phyloP scores from a whole-genome alignment of 805 yeast species.

The Yamadazyma paraphyllophila region DNA sequence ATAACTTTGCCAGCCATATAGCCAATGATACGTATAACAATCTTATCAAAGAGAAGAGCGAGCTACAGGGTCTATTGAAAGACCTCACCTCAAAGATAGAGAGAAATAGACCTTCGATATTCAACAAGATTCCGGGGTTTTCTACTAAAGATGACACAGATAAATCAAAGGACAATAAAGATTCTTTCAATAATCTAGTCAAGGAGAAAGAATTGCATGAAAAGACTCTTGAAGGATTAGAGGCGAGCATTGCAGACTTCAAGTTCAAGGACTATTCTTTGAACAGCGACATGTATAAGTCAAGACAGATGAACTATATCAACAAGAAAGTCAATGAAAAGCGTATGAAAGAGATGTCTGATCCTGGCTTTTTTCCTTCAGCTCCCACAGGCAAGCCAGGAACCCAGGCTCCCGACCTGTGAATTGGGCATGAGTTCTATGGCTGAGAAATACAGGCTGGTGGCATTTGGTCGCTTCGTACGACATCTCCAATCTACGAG shows the following conservation, averaged over 20 bases:
- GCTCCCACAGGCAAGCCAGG: constrained; percentile 15
- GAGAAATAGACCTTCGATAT: constrained; percentile 30
- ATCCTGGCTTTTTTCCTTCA: constrained; percentile 42
- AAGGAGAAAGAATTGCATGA: constrained; percentile 18
- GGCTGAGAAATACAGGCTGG: too few species aligned
- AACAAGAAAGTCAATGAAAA: constrained; percentile 32
- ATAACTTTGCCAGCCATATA: constrained; percentile 41
- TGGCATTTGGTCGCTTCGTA: too few species aligned
- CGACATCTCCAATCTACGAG: too few species aligned
- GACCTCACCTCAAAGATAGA: constrained; percentile 24
- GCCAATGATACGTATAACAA: constrained; percentile 35
- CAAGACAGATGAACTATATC: constrained; percentile 34
- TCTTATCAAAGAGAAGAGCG: constrained; percentile 21
- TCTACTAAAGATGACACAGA: constrained; percentile 16
- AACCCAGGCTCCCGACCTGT: not conserved
- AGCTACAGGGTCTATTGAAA: constrained; percentile 18
- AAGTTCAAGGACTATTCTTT: constrained; percentile 39
- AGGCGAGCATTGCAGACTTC: constrained; percentile 23
- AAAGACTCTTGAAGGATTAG: constrained; percentile 18
- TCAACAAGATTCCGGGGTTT: constrained; percentile 28
- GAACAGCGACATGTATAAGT: constrained; percentile 40
- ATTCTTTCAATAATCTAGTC: constrained; percentile 17
- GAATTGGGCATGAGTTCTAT: too few species aligned
- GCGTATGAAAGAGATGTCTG: constrained; percentile 27
- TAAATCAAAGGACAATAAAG: constrained; percentile 22